These are phyloP conservation scores for Penicillium cosmopolitanum DNA, from an alignment of 495 filamentous ascomycete genomes.

Conservation along the genomic window DNA sequence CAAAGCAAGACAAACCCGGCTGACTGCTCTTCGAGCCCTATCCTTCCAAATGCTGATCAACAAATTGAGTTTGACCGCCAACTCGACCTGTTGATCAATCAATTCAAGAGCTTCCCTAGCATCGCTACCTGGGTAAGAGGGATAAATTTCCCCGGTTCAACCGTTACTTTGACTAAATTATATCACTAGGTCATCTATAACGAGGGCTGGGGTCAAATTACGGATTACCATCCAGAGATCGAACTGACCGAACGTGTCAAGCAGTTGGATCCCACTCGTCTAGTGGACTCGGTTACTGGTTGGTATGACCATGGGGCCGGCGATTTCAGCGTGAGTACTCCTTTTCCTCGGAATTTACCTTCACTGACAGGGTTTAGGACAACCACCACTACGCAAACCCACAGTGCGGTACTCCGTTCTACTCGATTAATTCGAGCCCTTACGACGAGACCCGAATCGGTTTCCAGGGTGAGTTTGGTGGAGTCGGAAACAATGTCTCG, in stretches of 20 bases:
- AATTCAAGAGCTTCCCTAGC: conserved; percentile 64
- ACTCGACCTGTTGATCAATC: conserved; percentile 60
- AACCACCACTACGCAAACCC: conserved; percentile 75
- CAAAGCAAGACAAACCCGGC: conserved; percentile 18
- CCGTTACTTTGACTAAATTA: background rate
- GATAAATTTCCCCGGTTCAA: background rate
- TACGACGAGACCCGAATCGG: conserved; percentile 64
- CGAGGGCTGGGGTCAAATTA: conserved; percentile 70
- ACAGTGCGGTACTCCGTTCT: conserved; percentile 69
- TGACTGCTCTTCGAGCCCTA: conserved; percentile 18
- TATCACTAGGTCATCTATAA: conserved; percentile 64
- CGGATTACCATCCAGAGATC: conserved; percentile 54
- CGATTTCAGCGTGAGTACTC: conserved; percentile 51
- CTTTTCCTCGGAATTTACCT: background rate
- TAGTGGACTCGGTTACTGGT: conserved; percentile 62
- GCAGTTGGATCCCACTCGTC: conserved; percentile 61
- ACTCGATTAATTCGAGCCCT: conserved; percentile 56
- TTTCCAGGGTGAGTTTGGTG: conserved; percentile 71
- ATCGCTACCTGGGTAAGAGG: conserved; percentile 54
- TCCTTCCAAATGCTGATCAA: conserved; percentile 48
- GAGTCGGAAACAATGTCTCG: conserved; percentile 63
- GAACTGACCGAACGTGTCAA: conserved; percentile 55
- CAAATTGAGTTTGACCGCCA: conserved; percentile 66
- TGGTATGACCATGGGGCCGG: conserved; percentile 66
- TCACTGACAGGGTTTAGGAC: conserved; percentile 42